Evolutionary conservation across 2,329 filamentous ascomycete species (phyloP).

Genomic region (Xylaria sp.): DNA sequence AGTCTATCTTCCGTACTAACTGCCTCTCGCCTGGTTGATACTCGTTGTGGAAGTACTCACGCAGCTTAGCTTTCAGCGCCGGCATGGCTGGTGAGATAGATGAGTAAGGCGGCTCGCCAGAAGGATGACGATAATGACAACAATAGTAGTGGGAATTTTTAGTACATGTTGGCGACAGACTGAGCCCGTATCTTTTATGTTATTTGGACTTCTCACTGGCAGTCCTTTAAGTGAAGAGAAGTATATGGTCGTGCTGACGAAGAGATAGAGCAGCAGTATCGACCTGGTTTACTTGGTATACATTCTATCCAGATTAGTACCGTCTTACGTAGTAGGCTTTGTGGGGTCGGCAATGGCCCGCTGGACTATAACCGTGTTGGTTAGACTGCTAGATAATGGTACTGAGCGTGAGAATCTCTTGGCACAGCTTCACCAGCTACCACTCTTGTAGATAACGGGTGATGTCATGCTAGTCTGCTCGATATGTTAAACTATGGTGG

Average conservation of each 20-base stretch:
- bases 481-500: too few relatives aligned
- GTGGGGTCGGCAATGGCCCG: neutral
- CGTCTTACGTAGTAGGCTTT: neutral
- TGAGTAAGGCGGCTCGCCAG: neutral
- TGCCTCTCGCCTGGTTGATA: conserved; percentile 53
- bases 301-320: neutral
- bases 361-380: neutral
- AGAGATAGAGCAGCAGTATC: neutral
- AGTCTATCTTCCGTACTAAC: conserved; percentile 69
- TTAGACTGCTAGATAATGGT: neutral
- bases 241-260: neutral
- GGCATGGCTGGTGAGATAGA: conserved; percentile 34
- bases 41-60: conserved; percentile 48
- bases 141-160: neutral
- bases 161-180: neutral
- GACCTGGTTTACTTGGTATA: neutral
- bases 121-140: neutral
- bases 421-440: neutral
- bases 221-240: neutral
- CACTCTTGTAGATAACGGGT: neutral
- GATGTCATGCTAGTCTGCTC: too few relatives aligned
- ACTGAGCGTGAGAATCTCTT: neutral
- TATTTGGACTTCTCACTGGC: neutral
- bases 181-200: neutral
- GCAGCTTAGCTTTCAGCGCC: conserved; percentile 38